A percentile compares a stretch with the other conserved stretches of the same genome.
Evolutionary conservation across 225 moss, liverwort and hornwort species (phyloP).

Genomic region (Neckera pumila): DNA sequence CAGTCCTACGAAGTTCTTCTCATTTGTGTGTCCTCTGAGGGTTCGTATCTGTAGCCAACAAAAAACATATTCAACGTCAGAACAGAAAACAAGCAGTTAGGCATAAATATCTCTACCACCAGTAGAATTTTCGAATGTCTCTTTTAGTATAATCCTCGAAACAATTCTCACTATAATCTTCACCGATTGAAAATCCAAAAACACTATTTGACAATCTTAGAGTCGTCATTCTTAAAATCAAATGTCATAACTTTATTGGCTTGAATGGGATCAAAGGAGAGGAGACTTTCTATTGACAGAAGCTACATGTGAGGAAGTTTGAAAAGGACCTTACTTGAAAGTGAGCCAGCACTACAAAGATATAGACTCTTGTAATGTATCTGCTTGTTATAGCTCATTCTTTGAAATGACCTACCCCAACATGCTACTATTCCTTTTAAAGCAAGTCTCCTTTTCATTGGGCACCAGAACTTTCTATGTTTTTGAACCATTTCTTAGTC

Average conservation of each 20-base stretch:
- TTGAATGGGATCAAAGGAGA: neutral
- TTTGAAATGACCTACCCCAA: neutral
- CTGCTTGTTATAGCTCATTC: neutral
- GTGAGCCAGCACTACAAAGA: neutral
- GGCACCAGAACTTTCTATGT: neutral
- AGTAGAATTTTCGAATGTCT: too few species aligned
- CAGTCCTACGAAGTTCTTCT: slow-evolving; percentile 89
- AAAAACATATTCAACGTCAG: neutral
- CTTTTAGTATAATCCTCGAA: too few species aligned
- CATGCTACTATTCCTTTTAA: neutral
- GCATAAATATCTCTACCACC: neutral
- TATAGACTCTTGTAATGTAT: neutral
- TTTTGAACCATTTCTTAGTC: neutral
- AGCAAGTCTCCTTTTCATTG: neutral
- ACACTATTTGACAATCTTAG: neutral
- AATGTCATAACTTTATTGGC: neutral
- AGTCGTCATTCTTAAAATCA: too few species aligned
- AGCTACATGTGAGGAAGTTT: neutral
- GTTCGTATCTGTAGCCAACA: slow-evolving; percentile 55
- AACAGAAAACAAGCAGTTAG: neutral
- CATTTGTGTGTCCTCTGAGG: slow-evolving; percentile 80
- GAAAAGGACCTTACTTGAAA: neutral
- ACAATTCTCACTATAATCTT: too few species aligned
- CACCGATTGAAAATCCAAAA: neutral
- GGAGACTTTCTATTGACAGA: neutral